Evolutionary conservation across 164 flowering plant genomes (phyloP).

Genomic region (Chimonanthus salicifolius): DNA sequence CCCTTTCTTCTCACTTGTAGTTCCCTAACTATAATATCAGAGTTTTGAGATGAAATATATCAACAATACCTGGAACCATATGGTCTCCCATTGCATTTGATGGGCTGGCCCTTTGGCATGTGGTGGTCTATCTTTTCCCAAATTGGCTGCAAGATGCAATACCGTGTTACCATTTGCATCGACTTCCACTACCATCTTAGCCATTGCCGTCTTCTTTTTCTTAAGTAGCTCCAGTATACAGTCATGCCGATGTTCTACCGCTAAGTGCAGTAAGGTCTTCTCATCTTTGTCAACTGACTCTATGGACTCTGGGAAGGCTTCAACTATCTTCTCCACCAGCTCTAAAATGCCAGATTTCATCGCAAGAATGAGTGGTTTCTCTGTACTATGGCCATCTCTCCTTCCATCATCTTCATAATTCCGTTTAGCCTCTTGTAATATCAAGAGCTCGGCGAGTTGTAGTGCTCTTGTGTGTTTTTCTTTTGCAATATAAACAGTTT

Average conservation of each 20-base stretch:
- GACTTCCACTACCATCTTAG: neutral
- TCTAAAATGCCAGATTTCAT: too few relatives aligned
- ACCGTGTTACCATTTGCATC: conserved; percentile 1
- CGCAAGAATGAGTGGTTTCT: neutral
- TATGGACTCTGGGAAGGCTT: conserved; percentile 3
- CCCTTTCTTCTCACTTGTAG: too few relatives aligned
- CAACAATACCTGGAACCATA: conserved; percentile 2
- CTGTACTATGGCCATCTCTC: neutral
- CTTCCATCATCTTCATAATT: neutral
- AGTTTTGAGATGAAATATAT: too few relatives aligned
- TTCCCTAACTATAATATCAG: too few relatives aligned
- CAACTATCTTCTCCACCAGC: neutral
- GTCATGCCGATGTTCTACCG: too few relatives aligned
- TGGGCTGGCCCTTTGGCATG: neutral
- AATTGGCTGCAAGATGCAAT: neutral
- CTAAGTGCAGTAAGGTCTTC: neutral
- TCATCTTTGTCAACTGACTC: conserved; percentile 1
- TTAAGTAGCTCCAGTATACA: neutral
- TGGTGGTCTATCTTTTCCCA: too few relatives aligned
- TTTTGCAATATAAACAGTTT: too few relatives aligned
- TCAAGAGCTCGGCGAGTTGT: neutral
- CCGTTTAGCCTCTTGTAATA: neutral
- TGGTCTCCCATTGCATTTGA: conserved; percentile 2
- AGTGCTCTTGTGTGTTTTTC: neutral
- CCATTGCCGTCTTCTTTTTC: neutral